A percentile compares a stretch with the other conserved stretches of the same genome.
These are phyloP conservation scores for Epichloe coenophiala DNA, from an alignment of 2,329 filamentous ascomycete genomes.

Conservation along the genomic window DNA sequence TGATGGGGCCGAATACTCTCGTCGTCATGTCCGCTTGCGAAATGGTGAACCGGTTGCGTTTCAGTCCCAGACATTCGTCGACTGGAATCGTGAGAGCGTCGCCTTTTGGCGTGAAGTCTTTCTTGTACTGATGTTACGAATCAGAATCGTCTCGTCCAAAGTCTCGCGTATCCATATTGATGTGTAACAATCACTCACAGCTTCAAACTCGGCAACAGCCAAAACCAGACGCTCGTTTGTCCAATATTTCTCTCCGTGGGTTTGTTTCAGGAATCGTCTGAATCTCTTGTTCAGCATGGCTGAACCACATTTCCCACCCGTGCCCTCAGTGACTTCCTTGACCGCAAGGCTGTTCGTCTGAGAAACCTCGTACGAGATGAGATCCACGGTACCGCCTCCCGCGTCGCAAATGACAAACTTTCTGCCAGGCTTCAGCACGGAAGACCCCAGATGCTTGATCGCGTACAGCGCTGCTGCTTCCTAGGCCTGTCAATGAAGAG, in stretches of 20 bases:
- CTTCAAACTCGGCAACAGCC: conserved; percentile 30
- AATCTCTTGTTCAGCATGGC: conserved; percentile 36
- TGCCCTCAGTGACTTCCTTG: conserved; percentile 34
- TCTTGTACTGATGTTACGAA: conserved; percentile 20
- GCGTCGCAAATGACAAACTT: conserved; percentile 41
- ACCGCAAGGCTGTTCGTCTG: conserved; percentile 28
- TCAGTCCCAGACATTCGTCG: conserved; percentile 19
- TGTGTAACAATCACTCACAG: conserved; percentile 15
- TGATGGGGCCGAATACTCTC: conserved; percentile 31
- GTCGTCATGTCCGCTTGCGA: conserved; percentile 51
- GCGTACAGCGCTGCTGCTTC: conserved; percentile 39
- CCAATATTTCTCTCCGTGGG: conserved; percentile 28
- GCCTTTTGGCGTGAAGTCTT: conserved; percentile 21
- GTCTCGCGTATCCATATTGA: neutral
- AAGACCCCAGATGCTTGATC: conserved; percentile 27
- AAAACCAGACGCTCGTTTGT: conserved; percentile 27
- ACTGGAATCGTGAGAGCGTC: conserved; percentile 23
- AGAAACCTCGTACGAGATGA: conserved; percentile 38
- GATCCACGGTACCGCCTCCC: conserved; percentile 39
- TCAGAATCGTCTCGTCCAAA: too few species aligned
- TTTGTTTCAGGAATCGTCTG: conserved; percentile 27
- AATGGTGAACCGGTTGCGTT: conserved; percentile 18
- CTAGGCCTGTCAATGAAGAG: conserved; percentile 7
- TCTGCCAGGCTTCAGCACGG: conserved; percentile 28
- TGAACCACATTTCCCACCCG: conserved; percentile 35